phyloP scores from a whole-genome alignment of 1,284 basidiomycete genomes.

The Serendipita sp. region DNA sequence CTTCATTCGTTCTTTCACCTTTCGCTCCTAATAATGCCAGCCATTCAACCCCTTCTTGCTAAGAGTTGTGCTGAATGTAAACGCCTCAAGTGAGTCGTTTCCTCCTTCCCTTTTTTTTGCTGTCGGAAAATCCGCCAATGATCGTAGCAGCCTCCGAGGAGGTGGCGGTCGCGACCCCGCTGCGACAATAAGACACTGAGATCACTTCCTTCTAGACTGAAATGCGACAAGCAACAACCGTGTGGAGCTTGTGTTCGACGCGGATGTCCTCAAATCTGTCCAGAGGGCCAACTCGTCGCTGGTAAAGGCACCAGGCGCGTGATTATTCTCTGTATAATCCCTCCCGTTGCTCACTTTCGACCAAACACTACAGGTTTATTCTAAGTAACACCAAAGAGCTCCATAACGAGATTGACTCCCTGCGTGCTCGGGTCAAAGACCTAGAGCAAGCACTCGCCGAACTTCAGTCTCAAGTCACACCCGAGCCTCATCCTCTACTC shows the following conservation, averaged over 20 bases:
- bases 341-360: background rate
- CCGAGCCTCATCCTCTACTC: slow-evolving; percentile 34
- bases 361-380: slow-evolving; percentile 29
- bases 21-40: background rate
- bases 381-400: slow-evolving; percentile 52
- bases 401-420: slow-evolving; percentile 43
- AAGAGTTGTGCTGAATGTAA: background rate
- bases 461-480: slow-evolving; percentile 34
- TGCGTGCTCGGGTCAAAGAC: slow-evolving; percentile 40
- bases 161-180: background rate
- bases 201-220: background rate
- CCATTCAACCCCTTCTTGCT: background rate
- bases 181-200: too few species aligned
- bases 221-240: slow-evolving; percentile 5
- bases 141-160: background rate
- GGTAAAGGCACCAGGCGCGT: background rate
- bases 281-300: slow-evolving; percentile 5
- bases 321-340: background rate
- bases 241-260: background rate
- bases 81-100: background rate
- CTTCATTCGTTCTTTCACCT: too few species aligned
- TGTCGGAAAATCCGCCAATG: background rate
- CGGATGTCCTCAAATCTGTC: slow-evolving; percentile 4
- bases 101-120: background rate
- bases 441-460: slow-evolving; percentile 41